Base-by-base conservation (phyloP, 83 land plant genomes). In the Larix sibirica region DNA sequence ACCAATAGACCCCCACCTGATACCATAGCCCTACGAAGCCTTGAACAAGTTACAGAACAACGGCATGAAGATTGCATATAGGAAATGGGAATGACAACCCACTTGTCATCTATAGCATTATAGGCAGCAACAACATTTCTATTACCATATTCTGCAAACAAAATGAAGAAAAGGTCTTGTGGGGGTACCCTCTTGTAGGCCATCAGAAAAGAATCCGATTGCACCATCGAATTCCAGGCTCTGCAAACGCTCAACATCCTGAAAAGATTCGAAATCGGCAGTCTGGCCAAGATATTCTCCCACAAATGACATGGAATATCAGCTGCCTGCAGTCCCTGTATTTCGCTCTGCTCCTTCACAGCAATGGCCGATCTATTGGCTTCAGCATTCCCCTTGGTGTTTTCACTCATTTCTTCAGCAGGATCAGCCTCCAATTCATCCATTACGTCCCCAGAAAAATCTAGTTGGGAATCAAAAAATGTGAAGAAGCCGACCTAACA, bases 1-100 rank as follows among this genome's bases (percentile, higher is more conserved):
- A 77, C 62, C 33, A 77, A 47, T n/a, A 77, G 62, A 77, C 80
- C 80, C 62, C 62, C 62, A 26, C 62, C 38, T 9, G 80, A 77
- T 14, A 26, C 80, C 14, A 77, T 31, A 77, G 33, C 59, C 62
- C 62, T 28, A 23, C 36, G 31, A 56, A 77, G 31, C 20, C 7
- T 56, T 26, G 38, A 77, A 26, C 62, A 58, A 5, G 38, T 28
- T 31, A 24, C 62, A 14, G 80, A 77, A 18, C 62, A 77, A 56
- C 17, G 38, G 17, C 80, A 77, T 58, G 62, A 54, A 24, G 80
- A 77, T 56, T 62, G 24, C 7, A 58, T 28, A 20, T 54, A 42
- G 77, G 77, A 42, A 0, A 68, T 2, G 17, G 73, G 73, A 26
- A 68, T 68, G 3, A 66, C 24, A 66, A 66, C 69, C 69, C 69